Evolutionary conservation across 2,329 filamentous ascomycete species (phyloP), one percentile per base, ranked within the genome.

Genomic region (Pseudogymnoascus sp.): DNA sequence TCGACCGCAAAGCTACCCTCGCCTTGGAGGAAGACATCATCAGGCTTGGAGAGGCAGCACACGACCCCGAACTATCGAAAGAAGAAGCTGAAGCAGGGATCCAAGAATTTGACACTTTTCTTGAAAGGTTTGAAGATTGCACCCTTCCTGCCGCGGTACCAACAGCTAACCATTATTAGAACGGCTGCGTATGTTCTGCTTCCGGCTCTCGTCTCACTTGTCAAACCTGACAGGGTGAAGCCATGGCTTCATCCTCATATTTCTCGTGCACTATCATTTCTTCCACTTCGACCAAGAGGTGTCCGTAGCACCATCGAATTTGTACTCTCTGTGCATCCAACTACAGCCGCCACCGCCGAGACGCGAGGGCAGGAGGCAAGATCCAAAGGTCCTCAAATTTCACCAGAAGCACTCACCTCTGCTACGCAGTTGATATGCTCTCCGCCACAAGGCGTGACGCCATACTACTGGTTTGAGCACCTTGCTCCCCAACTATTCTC

Each of bases 241-340:
- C 68, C 74, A 72, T 89, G 85, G 85, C 77, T 90, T n/a, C 82
- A 82, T 48, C 68, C 79, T 16, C 79, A 79, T 45, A 72, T 90
- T 1, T 78, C 87, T 68, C 79, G 79, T 64, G 78, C 82, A 11
- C 78, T 91, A 51, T 85, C 86, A 1, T 72, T 79, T 11, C 71
- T 90, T 8, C 88, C 88, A 1, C 77, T 90, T 25, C 79, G 87
- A 3, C 75, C 78, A 2, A 81, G 85, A 66, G 88, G 88, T 16
- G 85, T 91, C 13, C 81, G 88, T 36, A 82, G 84, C 25, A 88
- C 85, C 0, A 79, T 90, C 66, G 88, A 90, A 71, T 90, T 90
- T 70, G 79, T 91, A 37, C 88, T 90, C 64, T 82, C 87, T 1
- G 85, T 89, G 6, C 87, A 90, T 66, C 83, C 87, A 0, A 74